phyloP scores from a whole-genome alignment of 768 basidiomycete species.

The Saitozyma sp. region DNA sequence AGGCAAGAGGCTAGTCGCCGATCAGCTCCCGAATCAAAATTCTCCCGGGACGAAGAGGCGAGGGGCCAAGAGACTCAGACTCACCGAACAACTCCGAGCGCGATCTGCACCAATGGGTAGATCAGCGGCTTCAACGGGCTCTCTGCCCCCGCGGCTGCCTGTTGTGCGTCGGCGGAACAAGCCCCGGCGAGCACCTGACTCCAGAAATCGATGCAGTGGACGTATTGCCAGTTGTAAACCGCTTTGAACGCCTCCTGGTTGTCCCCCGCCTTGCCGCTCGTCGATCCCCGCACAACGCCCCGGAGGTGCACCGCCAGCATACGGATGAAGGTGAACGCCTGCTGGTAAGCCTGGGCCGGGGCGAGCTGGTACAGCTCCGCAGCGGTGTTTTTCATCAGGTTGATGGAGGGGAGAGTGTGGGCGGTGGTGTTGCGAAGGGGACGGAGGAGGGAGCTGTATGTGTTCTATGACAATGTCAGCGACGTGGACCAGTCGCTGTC shows the following conservation, averaged over 20 bases:
- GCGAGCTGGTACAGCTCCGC: constrained; percentile 84
- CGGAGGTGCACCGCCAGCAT: constrained; percentile 90
- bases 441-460: constrained; percentile 83
- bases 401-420: constrained; percentile 86
- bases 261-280: constrained; percentile 24
- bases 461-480: constrained; percentile 60
- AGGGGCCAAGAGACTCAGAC: constrained; percentile 7
- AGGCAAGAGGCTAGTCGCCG: constrained; percentile 69
- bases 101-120: constrained; percentile 92
- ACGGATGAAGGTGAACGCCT: constrained; percentile 93
- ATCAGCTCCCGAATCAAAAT: constrained; percentile 1
- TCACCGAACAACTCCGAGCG: constrained; percentile 88
- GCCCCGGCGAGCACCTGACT: constrained; percentile 78
- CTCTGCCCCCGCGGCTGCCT: constrained; percentile 59
- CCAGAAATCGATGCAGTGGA: constrained; percentile 97
- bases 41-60: background rate
- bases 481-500: background rate
- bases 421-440: constrained; percentile 77
- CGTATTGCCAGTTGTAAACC: constrained; percentile 99
- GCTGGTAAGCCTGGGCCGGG: constrained; percentile 65
- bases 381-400: constrained; percentile 96
- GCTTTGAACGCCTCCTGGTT: constrained; percentile 81
- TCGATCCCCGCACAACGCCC: constrained; percentile 39
- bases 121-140: constrained; percentile 84
- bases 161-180: constrained; percentile 64